Base-by-base conservation (phyloP, 2,329 filamentous ascomycete genomes). In the Epichloe sylvatica region DNA sequence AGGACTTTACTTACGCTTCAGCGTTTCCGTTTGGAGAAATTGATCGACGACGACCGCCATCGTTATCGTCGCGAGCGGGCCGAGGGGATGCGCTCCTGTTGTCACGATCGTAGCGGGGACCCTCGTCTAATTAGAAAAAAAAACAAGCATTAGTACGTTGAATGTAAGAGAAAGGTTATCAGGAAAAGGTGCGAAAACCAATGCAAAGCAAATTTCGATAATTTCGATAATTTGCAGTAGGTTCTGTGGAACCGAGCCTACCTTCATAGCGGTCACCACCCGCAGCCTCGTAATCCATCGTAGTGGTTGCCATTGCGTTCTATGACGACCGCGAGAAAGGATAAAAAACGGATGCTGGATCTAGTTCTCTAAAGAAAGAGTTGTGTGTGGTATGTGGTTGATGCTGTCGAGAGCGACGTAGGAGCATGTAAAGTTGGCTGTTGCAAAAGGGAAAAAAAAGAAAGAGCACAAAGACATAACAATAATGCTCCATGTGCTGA, bases 201-300 rank as follows among this genome's bases (percentile, higher is more conserved):
- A 41, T 35, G 25, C 23, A 37, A 41, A 35, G 25, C 23, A 37
- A 41, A 35, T 47, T 15, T 23, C n/a, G n/a, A n/a, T n/a, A n/a
- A n/a, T n/a, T n/a, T n/a, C n/a, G 15, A 33, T 13, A 12, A 35
- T 23, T 37, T 3, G 39, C 19, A 8, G 8, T 17, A 43, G 34
- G 23, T 17, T 46, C 8, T 17, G 13, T 35, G 11, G 44, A 34
- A 62, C 54, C 11, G 4, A 44, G 25, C 41, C 13, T 49, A 83
- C 80, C 80, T 61, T 83, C 80, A 57, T 81, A 83, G 54, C 76
- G 78, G 65, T 81, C 77, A 61, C 78, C 78, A 60, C 80, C 81
- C 55, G 79, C 77, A 63, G 76, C 77, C 66, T 84, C 80, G 66
- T 84, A 84, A 62, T 84, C 80, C 80, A 84, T 84, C 56, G 78